phyloP scores from a whole-genome alignment of 2,329 filamentous ascomycete species.

The Huntiella bhutanensis region DNA sequence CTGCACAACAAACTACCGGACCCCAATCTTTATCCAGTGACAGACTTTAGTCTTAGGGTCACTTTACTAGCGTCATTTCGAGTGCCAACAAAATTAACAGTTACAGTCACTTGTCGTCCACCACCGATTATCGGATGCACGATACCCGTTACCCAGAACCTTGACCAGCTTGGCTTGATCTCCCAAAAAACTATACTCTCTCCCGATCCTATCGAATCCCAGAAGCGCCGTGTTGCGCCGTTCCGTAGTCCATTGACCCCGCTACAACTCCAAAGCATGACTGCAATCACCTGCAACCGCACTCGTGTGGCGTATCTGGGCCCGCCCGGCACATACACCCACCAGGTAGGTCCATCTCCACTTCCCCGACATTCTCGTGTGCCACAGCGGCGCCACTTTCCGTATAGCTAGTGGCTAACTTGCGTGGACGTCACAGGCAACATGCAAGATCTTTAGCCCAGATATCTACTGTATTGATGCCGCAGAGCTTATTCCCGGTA shows the following conservation, averaged over 20 bases:
- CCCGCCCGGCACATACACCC: constrained; percentile 30
- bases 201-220: background rate
- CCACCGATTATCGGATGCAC: background rate
- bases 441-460: constrained; percentile 28
- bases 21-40: too few relatives aligned
- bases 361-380: too few relatives aligned
- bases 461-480: constrained; percentile 29
- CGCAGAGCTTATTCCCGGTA: constrained; percentile 31
- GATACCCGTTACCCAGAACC: background rate
- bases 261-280: too few relatives aligned
- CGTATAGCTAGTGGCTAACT: constrained; percentile 1
- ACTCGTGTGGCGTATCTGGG: constrained; percentile 31
- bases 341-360: constrained; percentile 23
- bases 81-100: too few relatives aligned
- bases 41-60: too few relatives aligned
- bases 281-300: constrained; percentile 15
- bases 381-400: too few relatives aligned
- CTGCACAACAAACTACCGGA: too few relatives aligned
- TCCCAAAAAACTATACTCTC: background rate
- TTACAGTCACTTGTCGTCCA: background rate
- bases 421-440: constrained; percentile 20
- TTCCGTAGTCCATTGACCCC: too few relatives aligned
- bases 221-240: background rate
- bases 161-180: background rate
- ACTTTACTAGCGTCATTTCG: too few relatives aligned